Conservation (phyloP, 1,139 yeast genomes). For the Hemisphaericaspora subhashii region DNA sequence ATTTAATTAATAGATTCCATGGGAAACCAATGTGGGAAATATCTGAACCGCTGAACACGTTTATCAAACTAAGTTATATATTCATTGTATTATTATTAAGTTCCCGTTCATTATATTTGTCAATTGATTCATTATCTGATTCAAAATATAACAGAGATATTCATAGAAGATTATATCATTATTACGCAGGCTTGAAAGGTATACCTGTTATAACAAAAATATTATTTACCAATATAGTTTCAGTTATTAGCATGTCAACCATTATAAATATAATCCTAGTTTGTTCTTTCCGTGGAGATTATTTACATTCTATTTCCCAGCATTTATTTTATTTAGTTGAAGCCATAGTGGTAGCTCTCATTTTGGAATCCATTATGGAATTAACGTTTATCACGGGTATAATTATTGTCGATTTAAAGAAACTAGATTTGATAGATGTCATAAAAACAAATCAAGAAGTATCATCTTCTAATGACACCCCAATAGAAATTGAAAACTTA, state of each 20-base stretch:
- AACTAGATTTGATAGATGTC: conserved; percentile 61
- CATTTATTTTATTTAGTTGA: conserved; percentile 20
- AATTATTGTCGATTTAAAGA: conserved; percentile 62
- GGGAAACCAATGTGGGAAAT: conserved; percentile 17
- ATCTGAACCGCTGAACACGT: conserved; percentile 31
- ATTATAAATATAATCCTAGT: neutral
- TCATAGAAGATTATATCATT: conserved; percentile 29
- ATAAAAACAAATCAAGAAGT: conserved; percentile 1
- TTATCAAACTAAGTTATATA: conserved; percentile 26
- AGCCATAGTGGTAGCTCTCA: conserved; percentile 35
- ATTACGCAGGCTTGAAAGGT: conserved; percentile 21
- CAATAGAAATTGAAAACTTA: neutral
- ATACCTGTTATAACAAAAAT: conserved; percentile 24
- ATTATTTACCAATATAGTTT: conserved; percentile 15
- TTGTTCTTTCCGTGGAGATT: conserved; percentile 20
- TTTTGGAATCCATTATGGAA: conserved; percentile 60
- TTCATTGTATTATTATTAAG: conserved; percentile 30
- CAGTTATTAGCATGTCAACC: neutral
- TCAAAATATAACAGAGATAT: conserved; percentile 15
- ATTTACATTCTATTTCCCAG: conserved; percentile 18
- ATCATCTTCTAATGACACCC: neutral
- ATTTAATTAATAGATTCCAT: conserved; percentile 20
- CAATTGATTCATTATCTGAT: conserved; percentile 17
- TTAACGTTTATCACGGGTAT: conserved; percentile 64
- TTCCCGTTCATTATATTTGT: conserved; percentile 31